Base-by-base conservation (phyloP, 202 grass and related monocot genomes). In the Eragrostis tef region DNA sequence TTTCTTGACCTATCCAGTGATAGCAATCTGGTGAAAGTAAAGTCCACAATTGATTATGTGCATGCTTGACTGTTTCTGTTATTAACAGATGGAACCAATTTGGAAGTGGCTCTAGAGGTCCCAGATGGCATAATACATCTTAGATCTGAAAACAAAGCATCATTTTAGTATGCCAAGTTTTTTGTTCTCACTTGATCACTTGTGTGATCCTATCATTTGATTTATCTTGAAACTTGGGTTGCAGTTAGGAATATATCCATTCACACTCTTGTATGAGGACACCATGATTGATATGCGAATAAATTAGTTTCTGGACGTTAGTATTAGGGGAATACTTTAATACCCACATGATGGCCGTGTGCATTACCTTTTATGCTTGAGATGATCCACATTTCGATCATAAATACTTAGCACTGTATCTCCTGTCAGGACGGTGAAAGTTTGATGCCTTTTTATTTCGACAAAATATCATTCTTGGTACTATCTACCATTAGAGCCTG, bases 1-100 rank as follows among this genome's bases (percentile, higher is more conserved):
- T 74, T 54, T 74, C 43, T 82, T 73, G 71, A 74, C 70, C 62
- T 87, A 70, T 59, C 46, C 34, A 84, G 21, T 59, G 27, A 67
- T 83, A 21, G 51, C 27, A 69, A 74, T 74, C 77, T 45, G n/a
- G 5, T 67, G 39, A 69, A 89, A 79, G 29, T 63, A 74, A 62
- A 34, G 36, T 52, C 22, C 24, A 78, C 19, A 74, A 25, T 74
- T 74, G 24, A 46, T 75, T 46, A 77, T 87, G 9, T 70, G 53
- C 36, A 19, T 76, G 71, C 21, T 67, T 74, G 61, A 50, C 14
- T 86, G 67, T 31, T 67, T 51, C 20, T 26, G 27, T 64, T 8
- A 34, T 67, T 9, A 24, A 51, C 29, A 69, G 44, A 77, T 19
- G 44, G 69, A 31, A 43, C 43, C 2, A 22, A n/a, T 19, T 36